Base-by-base conservation (phyloP, 1,284 basidiomycete genomes). In the Neolentinus lepideus region DNA sequence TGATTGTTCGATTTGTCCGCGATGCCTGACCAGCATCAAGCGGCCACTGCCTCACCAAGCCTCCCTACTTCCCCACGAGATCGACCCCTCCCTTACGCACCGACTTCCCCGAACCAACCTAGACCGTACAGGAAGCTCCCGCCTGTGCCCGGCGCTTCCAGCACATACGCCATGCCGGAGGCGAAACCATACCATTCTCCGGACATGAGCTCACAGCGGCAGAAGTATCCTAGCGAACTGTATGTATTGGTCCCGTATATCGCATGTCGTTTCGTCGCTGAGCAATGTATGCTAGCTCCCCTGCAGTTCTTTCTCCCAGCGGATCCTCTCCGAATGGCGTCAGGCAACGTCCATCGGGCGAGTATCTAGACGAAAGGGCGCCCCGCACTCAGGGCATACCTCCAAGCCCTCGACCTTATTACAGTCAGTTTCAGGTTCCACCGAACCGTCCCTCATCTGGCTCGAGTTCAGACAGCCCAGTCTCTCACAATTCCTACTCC, bases 101-200 rank as follows among this genome's bases (percentile, higher is more conserved):
- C 38, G 38, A 43, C 38, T 16, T 43, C 68, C 21, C 67, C 67
- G 1, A 64, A 64, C 1, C 59, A 61, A 36, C 55, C 62, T 48
- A 43, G 38, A n/a, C 62, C 61, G 43, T 61, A 62, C 11, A 60
- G 68, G 54, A 67, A 65, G 14, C 63, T 69, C 3, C 68, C 68
- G 43, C 68, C 62, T 24, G 64, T 67, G 45, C 67, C 67, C 50
- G 64, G 66, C 16, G 6, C 38, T 43, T 43, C 43, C 21, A 56
- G 51, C 53, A 57, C 45, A 52, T 54, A 48, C 59, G 51, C 26
- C 22, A 66, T 69, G 63, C 66, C 67, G 8, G 66, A 67, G 21
- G 62, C 67, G 2, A 64, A 57, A 26, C 61, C 62, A 22, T 67
- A 62, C 53, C 57, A 59, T 22, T 19, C 46, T 11, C 63, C 65